A percentile compares a stretch with the other conserved stretches of the same genome.
These are phyloP conservation scores for Russula sp. DNA, from an alignment of 768 basidiomycete species.

Conservation along the genomic window DNA sequence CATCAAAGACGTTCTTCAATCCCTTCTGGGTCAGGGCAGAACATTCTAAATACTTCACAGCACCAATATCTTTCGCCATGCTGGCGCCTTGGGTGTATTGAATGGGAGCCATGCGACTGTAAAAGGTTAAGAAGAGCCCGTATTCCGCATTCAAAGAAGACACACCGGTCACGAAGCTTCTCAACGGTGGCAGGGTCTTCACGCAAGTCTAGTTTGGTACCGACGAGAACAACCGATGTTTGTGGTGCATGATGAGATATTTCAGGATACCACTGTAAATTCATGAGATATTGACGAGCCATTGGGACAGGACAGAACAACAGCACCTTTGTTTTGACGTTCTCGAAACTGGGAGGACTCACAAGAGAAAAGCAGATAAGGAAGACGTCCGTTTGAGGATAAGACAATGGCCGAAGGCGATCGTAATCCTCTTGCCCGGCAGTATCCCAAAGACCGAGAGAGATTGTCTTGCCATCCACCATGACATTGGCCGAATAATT, in stretches of 20 bases:
- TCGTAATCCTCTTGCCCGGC: constrained; percentile 99
- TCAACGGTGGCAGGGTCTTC: constrained; percentile 92
- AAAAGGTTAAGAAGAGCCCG: constrained; percentile 7
- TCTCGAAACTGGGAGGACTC: constrained; percentile 96
- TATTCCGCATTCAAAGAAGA: not conserved
- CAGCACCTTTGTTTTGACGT: constrained; percentile 89
- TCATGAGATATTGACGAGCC: constrained; percentile 7
- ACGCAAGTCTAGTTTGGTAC: constrained; percentile 95
- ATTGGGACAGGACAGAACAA: not conserved
- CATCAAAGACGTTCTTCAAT: constrained; percentile 97
- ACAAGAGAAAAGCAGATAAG: constrained; percentile 98
- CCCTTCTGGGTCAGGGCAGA: constrained; percentile 97
- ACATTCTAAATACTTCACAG: constrained; percentile 94
- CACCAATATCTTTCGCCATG: constrained; percentile 91
- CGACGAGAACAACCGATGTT: constrained; percentile 89
- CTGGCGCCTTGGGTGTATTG: constrained; percentile 85
- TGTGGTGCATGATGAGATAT: constrained; percentile 96
- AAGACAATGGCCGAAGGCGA: constrained; percentile 93
- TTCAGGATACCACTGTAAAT: constrained; percentile 84
- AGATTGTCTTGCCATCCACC: constrained; percentile 98
- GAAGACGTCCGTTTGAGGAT: constrained; percentile 99
- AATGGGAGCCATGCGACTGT: constrained; percentile 93
- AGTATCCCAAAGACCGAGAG: constrained; percentile 99
- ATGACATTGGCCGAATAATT: constrained; percentile 99
- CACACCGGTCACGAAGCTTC: constrained; percentile 85